Conservation (phyloP, 2,329 filamentous ascomycete species). For the Magnaporthiopsis incrustans region DNA sequence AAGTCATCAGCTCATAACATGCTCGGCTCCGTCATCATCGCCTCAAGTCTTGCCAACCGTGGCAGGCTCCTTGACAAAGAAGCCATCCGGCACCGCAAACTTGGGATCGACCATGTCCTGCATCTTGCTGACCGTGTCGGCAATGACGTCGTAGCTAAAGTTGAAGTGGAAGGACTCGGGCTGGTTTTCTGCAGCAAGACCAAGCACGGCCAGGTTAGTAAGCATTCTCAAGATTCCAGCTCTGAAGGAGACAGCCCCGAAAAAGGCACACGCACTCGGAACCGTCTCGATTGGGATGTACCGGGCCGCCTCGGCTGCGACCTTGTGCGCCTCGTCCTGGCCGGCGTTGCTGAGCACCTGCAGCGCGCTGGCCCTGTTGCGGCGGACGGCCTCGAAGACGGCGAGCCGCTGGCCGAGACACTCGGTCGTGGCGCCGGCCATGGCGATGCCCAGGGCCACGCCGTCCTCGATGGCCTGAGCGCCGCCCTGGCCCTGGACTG, state of each 20-base stretch:
- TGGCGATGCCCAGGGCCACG: constrained; percentile 21
- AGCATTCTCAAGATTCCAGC: background rate
- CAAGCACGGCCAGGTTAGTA: background rate
- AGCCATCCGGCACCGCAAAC: background rate
- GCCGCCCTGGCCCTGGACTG: constrained; percentile 30
- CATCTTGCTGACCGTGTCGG: constrained; percentile 3
- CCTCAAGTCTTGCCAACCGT: background rate
- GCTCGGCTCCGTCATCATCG: background rate
- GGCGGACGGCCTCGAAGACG: constrained; percentile 23
- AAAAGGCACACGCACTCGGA: constrained; percentile 7
- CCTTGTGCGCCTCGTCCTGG: constrained; percentile 18
- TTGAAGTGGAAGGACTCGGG: background rate
- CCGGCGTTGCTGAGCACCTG: constrained; percentile 27
- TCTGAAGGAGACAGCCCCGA: background rate
- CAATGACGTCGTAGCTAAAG: constrained; percentile 4
- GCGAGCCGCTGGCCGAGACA: constrained; percentile 15
- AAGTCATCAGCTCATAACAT: too few relatives aligned
- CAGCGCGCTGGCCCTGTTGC: constrained; percentile 21
- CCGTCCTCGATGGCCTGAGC: constrained; percentile 26
- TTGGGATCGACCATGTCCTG: background rate
- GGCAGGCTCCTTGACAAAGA: background rate
- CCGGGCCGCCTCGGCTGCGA: constrained; percentile 7
- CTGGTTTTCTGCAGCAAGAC: background rate
- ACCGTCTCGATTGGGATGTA: constrained; percentile 9
- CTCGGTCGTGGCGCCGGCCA: constrained; percentile 15